Evolutionary conservation across 2,329 filamentous ascomycete genomes (phyloP).

Genomic region (Venturia effusa): DNA sequence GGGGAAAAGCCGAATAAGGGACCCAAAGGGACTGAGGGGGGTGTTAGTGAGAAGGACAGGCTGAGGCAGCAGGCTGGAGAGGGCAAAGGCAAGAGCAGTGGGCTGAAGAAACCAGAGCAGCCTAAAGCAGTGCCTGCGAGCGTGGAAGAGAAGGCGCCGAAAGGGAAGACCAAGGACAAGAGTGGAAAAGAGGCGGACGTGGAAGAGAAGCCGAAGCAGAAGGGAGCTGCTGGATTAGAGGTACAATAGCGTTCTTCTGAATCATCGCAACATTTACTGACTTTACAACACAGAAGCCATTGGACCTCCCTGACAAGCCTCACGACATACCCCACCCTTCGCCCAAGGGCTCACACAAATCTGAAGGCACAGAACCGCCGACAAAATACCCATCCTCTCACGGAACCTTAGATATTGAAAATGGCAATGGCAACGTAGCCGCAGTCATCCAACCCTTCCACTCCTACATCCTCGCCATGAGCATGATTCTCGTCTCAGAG

Average conservation of each 20-base stretch:
- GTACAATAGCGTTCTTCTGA: slow-evolving; percentile 30
- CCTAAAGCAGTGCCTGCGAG: slow-evolving; percentile 83
- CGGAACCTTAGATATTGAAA: slow-evolving; percentile 20
- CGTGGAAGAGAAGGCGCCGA: slow-evolving; percentile 54
- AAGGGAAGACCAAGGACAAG: slow-evolving; percentile 23
- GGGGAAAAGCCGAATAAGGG: slow-evolving; percentile 64
- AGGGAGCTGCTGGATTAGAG: slow-evolving; percentile 37
- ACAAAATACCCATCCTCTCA: slow-evolving; percentile 14
- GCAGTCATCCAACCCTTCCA: slow-evolving; percentile 70
- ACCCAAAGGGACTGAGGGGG: slow-evolving; percentile 79
- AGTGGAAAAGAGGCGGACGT: slow-evolving; percentile 28
- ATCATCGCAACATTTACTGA: not conserved
- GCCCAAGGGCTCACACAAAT: slow-evolving; percentile 49
- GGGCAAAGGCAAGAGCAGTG: not conserved
- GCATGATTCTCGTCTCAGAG: slow-evolving; percentile 96
- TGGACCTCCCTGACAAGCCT: slow-evolving; percentile 66
- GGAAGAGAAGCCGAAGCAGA: slow-evolving; percentile 33
- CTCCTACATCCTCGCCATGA: slow-evolving; percentile 82
- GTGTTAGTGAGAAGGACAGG: slow-evolving; percentile 80
- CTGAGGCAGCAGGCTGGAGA: slow-evolving; percentile 55
- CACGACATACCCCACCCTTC: slow-evolving; percentile 63
- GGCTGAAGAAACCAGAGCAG: slow-evolving; percentile 59
- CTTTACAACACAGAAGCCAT: slow-evolving; percentile 54
- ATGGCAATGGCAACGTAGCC: slow-evolving; percentile 33
- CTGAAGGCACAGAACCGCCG: slow-evolving; percentile 24